These are phyloP conservation scores for Leavenworthia alabamica DNA, from an alignment of 345 rosid genomes.

Conservation along the genomic window DNA sequence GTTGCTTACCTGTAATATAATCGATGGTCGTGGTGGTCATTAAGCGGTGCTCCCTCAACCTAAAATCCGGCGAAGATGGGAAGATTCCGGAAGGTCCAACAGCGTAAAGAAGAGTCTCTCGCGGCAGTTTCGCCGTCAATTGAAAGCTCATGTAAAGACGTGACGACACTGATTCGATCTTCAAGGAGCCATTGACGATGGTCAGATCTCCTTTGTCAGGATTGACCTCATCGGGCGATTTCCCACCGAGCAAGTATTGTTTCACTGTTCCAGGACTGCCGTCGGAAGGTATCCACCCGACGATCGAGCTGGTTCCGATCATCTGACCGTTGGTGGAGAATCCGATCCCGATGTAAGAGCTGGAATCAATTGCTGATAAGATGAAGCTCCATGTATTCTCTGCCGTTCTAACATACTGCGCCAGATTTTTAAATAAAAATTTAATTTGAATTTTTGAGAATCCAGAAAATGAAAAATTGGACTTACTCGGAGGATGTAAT, in stretches of 20 bases:
- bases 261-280: slow-evolving; percentile 26
- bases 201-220: slow-evolving; percentile 52
- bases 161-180: slow-evolving; percentile 40
- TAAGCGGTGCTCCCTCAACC: slow-evolving; percentile 47
- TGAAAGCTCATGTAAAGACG: slow-evolving; percentile 66
- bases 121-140: slow-evolving; percentile 41
- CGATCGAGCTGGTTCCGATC: slow-evolving; percentile 74
- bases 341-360: slow-evolving; percentile 55
- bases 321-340: slow-evolving; percentile 56
- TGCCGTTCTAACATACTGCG: slow-evolving; percentile 40
- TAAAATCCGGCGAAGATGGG: slow-evolving; percentile 41
- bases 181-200: slow-evolving; percentile 29
- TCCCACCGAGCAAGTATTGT: slow-evolving; percentile 48
- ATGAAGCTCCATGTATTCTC: slow-evolving; percentile 63
- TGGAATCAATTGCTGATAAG: slow-evolving; percentile 50
- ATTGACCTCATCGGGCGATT: slow-evolving; percentile 31
- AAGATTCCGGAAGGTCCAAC: slow-evolving; percentile 43
- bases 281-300: slow-evolving; percentile 56
- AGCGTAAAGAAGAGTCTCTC: slow-evolving; percentile 44
- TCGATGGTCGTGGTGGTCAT: slow-evolving; percentile 43
- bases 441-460: neutral
- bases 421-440: no score
- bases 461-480: neutral
- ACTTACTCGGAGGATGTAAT: slow-evolving; percentile 69
- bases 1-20: slow-evolving; percentile 52